phyloP scores from a whole-genome alignment of 2,329 filamentous ascomycete species.

The Aspergillus fischeri region DNA sequence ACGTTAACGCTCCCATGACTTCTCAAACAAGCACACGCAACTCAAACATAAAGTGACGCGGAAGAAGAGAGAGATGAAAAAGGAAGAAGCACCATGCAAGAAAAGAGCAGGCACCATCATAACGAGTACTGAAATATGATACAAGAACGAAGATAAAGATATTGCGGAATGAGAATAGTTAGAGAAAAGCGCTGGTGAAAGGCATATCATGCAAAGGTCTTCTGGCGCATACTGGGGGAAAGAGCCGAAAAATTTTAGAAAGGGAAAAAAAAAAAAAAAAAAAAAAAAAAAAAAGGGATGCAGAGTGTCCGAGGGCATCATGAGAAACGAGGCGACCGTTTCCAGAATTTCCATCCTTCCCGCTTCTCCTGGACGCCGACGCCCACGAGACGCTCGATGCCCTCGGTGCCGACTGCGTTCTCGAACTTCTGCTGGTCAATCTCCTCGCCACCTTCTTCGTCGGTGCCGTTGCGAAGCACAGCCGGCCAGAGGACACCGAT shows the following conservation, averaged over 20 bases:
- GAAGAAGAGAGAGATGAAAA: background rate
- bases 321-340: conserved; percentile 29
- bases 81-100: background rate
- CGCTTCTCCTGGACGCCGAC: conserved; percentile 66
- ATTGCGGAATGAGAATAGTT: background rate
- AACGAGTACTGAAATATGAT: background rate
- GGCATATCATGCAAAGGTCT: conserved; percentile 5
- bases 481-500: conserved; percentile 94
- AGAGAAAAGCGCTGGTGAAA: conserved; percentile 6
- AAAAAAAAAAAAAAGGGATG: background rate
- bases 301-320: background rate
- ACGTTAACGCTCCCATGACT: background rate
- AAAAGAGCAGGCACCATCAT: background rate
- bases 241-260: background rate
- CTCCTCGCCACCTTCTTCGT: conserved; percentile 80
- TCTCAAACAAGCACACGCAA: background rate
- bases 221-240: background rate
- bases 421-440: conserved; percentile 89
- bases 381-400: conserved; percentile 82
- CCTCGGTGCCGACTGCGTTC: conserved; percentile 75
- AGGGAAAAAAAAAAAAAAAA: background rate
- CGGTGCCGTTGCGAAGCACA: conserved; percentile 77
- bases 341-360: conserved; percentile 87
- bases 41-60: background rate
- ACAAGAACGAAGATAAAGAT: conserved; percentile 1